These are phyloP conservation scores for Fomitopsis pinicola DNA, from an alignment of 1,284 basidiomycete species.

Conservation along the genomic window DNA sequence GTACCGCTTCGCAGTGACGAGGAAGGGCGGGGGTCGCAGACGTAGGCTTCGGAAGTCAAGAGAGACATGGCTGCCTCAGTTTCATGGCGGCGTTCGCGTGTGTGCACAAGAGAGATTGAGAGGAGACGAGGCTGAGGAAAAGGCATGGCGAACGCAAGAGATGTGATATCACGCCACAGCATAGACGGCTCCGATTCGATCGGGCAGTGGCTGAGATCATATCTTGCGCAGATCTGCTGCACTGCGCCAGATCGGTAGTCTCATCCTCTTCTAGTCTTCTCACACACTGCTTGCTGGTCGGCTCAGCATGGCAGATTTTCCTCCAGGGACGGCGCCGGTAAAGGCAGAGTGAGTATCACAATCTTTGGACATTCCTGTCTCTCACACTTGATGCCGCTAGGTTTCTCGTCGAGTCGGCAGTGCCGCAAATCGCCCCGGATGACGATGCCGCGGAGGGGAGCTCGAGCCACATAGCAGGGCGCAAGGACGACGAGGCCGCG, in stretches of 20 bases:
- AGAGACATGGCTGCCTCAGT: no score
- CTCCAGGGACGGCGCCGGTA: slow-evolving; percentile 65
- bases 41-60: slow-evolving; percentile 28
- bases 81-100: no score
- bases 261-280: no score
- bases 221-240: no score
- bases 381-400: slow-evolving; percentile 30
- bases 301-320: slow-evolving; percentile 9
- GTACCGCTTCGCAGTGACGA: slow-evolving; percentile 46
- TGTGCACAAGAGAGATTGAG: no score
- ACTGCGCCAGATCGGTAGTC: background rate
- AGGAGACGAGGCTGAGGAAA: no score
- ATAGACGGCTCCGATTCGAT: no score
- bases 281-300: no score
- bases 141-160: no score
- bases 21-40: slow-evolving; percentile 50
- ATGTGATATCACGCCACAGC: no score
- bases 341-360: slow-evolving; percentile 62
- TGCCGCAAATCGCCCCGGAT: slow-evolving; percentile 43
- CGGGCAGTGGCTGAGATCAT: no score
- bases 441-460: slow-evolving; percentile 77
- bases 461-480: slow-evolving; percentile 35
- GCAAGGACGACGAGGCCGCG: slow-evolving; percentile 16
- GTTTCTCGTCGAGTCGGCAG: slow-evolving; percentile 47
- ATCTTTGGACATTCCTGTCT: background rate